phyloP scores from a whole-genome alignment of 345 rosid species.

The Salix koriyanagi region DNA sequence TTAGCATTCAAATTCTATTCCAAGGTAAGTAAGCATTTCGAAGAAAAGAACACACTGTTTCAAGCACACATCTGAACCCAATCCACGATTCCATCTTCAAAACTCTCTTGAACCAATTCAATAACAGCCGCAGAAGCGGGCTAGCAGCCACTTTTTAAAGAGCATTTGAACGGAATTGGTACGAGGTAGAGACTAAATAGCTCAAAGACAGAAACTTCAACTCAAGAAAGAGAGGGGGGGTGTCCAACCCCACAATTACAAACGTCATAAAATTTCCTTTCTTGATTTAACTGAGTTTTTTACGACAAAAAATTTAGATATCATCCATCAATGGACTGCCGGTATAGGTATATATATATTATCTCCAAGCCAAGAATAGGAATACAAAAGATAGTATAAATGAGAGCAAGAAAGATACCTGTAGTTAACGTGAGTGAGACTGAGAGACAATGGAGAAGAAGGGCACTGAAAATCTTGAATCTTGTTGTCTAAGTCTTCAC shows the following conservation, averaged over 20 bases:
- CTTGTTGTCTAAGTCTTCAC: not conserved
- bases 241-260: not conserved
- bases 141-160: not conserved
- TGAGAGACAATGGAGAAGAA: not conserved
- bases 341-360: too few relatives aligned
- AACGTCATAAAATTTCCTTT: not conserved
- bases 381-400: not conserved
- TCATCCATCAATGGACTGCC: not conserved
- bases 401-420: not conserved
- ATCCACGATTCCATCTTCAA: not conserved
- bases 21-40: not conserved
- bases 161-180: not conserved
- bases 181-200: not conserved
- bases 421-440: not conserved
- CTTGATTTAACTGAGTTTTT: not conserved
- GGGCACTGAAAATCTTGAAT: not conserved
- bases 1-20: not conserved
- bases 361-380: not conserved
- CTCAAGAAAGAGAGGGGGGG: not conserved
- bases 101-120: not conserved
- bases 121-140: not conserved
- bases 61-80: not conserved
- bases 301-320: not conserved
- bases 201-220: not conserved
- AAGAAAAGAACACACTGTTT: not conserved